Conservation (phyloP, 108 stramenopile genomes). For the Nitzschia sp. region DNA sequence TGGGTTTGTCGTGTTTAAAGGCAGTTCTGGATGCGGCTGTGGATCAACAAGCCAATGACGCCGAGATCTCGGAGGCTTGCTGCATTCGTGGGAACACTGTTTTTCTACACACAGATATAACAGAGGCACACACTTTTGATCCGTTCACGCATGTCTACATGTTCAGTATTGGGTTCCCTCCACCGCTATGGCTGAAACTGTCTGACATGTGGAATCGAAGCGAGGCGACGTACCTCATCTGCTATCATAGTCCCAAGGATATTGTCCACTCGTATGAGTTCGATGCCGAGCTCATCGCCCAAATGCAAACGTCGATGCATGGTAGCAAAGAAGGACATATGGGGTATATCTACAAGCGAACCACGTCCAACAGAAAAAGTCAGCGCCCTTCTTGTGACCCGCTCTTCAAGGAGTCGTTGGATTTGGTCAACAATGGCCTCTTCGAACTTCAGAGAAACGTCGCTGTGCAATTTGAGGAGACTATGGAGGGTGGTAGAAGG, state of each 20-base stretch:
- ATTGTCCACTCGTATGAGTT: slow-evolving; percentile 78
- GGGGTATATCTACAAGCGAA: slow-evolving; percentile 82
- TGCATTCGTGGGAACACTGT: slow-evolving; percentile 43
- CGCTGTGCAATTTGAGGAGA: slow-evolving; percentile 34
- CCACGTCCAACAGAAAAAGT: background rate
- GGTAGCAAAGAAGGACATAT: slow-evolving; percentile 82
- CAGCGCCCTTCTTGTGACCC: slow-evolving; percentile 55
- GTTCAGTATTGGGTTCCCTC: slow-evolving; percentile 93
- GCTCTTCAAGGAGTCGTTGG: slow-evolving; percentile 56
- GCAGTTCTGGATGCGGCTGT: slow-evolving; percentile 52
- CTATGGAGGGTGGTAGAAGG: slow-evolving; percentile 30
- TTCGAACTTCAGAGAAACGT: slow-evolving; percentile 36
- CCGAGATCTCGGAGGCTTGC: background rate
- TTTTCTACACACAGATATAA: slow-evolving; percentile 87
- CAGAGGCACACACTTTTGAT: slow-evolving; percentile 82
- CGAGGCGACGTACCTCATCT: slow-evolving; percentile 59
- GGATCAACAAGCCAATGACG: slow-evolving; percentile 16
- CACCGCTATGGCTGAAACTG: slow-evolving; percentile 60
- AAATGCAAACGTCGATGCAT: slow-evolving; percentile 81
- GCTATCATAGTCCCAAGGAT: slow-evolving; percentile 70
- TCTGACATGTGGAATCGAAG: slow-evolving; percentile 75
- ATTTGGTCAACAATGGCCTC: slow-evolving; percentile 44
- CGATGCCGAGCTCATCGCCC: slow-evolving; percentile 70
- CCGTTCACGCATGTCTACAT: slow-evolving; percentile 98
- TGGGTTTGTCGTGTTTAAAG: slow-evolving; percentile 76